Percentiles rank a stretch among this genome's conserved stretches.
phyloP scores from a whole-genome alignment of 805 yeast species.

The Suhomyces prunicola region DNA sequence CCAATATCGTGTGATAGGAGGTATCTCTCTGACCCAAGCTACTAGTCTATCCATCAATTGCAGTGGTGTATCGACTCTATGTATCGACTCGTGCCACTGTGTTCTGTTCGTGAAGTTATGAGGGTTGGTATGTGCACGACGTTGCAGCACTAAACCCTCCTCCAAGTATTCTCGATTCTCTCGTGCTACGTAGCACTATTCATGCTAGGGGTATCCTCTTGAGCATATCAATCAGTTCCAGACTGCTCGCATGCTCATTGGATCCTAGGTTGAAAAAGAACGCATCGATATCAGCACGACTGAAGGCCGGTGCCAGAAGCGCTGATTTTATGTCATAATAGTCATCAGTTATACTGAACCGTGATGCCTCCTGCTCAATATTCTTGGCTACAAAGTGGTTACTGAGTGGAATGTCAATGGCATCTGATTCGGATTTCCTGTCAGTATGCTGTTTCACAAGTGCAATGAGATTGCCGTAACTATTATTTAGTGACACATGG shows the following conservation, averaged over 20 bases:
- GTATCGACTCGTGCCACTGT: background rate
- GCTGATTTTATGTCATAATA: conserved; percentile 3
- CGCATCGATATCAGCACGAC: conserved; percentile 19
- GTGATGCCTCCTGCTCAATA: conserved; percentile 16
- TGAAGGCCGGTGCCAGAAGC: background rate
- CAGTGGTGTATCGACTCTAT: background rate
- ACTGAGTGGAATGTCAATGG: conserved; percentile 23
- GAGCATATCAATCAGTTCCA: conserved; percentile 4
- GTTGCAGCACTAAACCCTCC: too few relatives aligned
- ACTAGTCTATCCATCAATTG: conserved; percentile 16
- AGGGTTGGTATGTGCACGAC: background rate
- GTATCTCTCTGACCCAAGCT: conserved; percentile 13
- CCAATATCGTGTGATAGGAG: conserved; percentile 28
- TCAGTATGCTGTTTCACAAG: conserved; percentile 14
- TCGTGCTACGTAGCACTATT: background rate
- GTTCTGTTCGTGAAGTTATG: background rate
- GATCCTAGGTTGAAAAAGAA: conserved; percentile 18
- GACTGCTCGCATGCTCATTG: conserved; percentile 5
- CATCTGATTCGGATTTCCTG: conserved; percentile 5
- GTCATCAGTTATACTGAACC: conserved; percentile 14
- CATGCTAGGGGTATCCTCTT: conserved; percentile 6
- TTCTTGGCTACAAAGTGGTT: conserved; percentile 24
- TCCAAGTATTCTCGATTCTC: too few relatives aligned
- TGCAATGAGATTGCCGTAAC: conserved; percentile 19
- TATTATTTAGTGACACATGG: conserved; percentile 10